phyloP scores from a whole-genome alignment of 345 rosid species.

The Salix suchowensis region DNA sequence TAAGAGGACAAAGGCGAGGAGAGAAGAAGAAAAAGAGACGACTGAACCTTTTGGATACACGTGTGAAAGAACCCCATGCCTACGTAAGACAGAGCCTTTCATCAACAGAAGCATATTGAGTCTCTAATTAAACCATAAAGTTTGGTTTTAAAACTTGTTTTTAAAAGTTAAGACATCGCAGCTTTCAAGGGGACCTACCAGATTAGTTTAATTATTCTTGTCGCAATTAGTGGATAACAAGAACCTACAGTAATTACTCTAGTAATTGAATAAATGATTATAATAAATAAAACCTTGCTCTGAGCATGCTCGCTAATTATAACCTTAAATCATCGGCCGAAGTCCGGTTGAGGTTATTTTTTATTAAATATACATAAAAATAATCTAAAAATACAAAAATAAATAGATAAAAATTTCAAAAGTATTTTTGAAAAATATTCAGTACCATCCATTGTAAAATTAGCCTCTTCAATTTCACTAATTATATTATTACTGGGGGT shows the following conservation, averaged over 20 bases:
- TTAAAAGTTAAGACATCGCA: constrained; percentile 40
- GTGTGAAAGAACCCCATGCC: constrained; percentile 29
- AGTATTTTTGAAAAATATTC: too few species aligned
- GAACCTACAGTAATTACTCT: neutral
- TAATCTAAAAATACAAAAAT: too few species aligned
- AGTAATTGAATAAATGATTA: neutral
- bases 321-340: neutral
- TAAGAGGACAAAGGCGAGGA: neutral
- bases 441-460: too few species aligned
- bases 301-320: neutral
- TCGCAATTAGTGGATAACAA: constrained; percentile 10
- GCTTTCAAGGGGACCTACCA: constrained; percentile 30
- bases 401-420: too few species aligned
- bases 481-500: neutral
- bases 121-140: constrained; percentile 32
- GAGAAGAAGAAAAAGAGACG: constrained; percentile 20
- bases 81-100: constrained; percentile 33
- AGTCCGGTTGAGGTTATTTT: fast-evolving
- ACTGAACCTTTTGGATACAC: constrained; percentile 35
- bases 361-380: too few species aligned
- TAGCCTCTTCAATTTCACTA: neutral
- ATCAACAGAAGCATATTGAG: constrained; percentile 5
- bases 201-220: neutral
- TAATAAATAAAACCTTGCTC: neutral
- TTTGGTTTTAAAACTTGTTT: constrained; percentile 26